Base-by-base conservation (phyloP, 192 early-diverging fungal species). In the Coemansia sp. region DNA sequence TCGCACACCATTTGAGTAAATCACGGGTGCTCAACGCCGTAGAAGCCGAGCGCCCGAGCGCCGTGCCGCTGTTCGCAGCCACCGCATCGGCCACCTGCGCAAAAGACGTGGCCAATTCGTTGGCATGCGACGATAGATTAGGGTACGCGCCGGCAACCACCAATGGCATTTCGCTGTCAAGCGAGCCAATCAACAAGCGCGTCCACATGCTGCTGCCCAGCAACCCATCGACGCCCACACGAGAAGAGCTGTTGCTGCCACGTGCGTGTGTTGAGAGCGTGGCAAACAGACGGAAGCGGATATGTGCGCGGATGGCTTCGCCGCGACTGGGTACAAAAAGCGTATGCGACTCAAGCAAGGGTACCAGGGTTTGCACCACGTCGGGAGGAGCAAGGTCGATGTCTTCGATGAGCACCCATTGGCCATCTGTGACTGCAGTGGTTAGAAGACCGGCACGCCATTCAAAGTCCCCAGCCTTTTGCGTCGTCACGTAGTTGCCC, bases 321-420 rank as follows among this genome's bases (percentile, higher is more conserved):
- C 95, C 96, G 50, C 95, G 86, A 45, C 88, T 90, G 10, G 96
- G 85, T 40, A 98, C 93, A 72, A 96, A 94, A 40, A 99, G 83
- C n/a, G 86, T 86, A 7, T 93, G 78, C 16, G 89, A 91, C 81
- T 99, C 95, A 6, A 99, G 84, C 22, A 99, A 81, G 4, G 97
- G 94, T n/a, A 96, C 68, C 49, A 99, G 84, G 8, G 96, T 88
- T 17, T 93, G 91, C 51, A 98, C 75, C 22, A 98, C 96, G 65
- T 99, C 97, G 12, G 88, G 64, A n/a, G 97, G 92, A 0, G 97
- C 97, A 29, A 94, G 77, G 71, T 99, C 94, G 63, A 99, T 90
- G 83, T 98, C 96, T 80, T 99, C 97, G 69, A 99, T 88, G 51
- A 99, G 77, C 52, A 99, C 88, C 97, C 97, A 99, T 12, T 88